Percentiles rank a stretch among this genome's conserved stretches.
Conservation (phyloP, 2,329 filamentous ascomycete species). For the Chrysosporium queenslandicum region DNA sequence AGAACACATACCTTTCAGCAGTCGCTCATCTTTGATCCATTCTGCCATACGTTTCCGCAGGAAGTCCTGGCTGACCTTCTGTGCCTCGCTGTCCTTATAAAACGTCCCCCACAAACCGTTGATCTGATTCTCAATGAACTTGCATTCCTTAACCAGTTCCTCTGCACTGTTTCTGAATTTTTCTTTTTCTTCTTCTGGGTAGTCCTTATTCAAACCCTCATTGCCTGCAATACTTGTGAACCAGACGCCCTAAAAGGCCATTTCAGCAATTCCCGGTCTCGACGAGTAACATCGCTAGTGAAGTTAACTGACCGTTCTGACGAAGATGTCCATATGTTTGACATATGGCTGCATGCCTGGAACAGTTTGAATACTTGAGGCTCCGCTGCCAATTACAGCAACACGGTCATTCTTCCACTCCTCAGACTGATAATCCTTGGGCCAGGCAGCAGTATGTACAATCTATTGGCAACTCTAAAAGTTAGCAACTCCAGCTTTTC, state of each 20-base stretch:
- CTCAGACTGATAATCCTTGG: conserved; percentile 34
- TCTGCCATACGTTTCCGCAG: conserved; percentile 41
- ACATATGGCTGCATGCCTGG: conserved; percentile 35
- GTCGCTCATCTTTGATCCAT: conserved; percentile 43
- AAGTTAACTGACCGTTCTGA: conserved; percentile 22
- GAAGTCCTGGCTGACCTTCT: conserved; percentile 31
- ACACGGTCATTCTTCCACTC: conserved; percentile 32
- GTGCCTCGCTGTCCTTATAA: conserved; percentile 35
- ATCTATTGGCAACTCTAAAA: conserved; percentile 20
- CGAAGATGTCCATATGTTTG: conserved; percentile 30
- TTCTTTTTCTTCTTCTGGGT: conserved; percentile 15
- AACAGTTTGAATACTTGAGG: conserved; percentile 36
- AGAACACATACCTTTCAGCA: conserved; percentile 33
- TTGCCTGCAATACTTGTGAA: conserved; percentile 39
- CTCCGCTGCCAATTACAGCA: conserved; percentile 29
- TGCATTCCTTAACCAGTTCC: conserved; percentile 35
- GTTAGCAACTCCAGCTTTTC: not conserved
- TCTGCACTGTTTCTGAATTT: conserved; percentile 16
- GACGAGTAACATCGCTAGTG: not conserved
- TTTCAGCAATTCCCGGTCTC: not conserved
- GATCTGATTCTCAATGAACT: conserved; percentile 39
- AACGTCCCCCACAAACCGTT: conserved; percentile 42
- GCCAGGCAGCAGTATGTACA: conserved; percentile 39
- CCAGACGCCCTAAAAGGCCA: conserved; percentile 22
- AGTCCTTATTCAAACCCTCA: conserved; percentile 36